A percentile compares a stretch with the other conserved stretches of the same genome.
Evolutionary conservation across 1,139 yeast genomes (phyloP).

Genomic region (Protomyces arabidopsidicola): DNA sequence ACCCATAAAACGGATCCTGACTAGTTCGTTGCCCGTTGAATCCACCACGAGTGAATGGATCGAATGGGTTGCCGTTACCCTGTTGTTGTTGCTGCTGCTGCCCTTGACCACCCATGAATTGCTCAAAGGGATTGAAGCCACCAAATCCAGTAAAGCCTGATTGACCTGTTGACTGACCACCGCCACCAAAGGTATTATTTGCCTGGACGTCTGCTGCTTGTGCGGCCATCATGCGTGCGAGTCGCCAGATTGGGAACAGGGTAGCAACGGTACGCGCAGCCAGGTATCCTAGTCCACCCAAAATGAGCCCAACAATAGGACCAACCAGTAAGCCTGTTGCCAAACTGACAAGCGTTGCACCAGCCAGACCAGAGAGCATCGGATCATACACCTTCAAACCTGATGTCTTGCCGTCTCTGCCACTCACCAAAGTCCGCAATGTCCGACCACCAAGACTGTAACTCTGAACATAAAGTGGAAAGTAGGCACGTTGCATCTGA

Average conservation of each 20-base stretch:
- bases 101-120: constrained; percentile 13
- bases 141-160: constrained; percentile 15
- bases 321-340: constrained; percentile 2
- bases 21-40: constrained; percentile 12
- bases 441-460: constrained; percentile 3
- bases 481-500: constrained; percentile 1
- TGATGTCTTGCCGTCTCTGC: constrained; percentile 5
- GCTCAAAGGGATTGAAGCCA: constrained; percentile 22
- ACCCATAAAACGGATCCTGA: constrained; percentile 19
- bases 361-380: constrained; percentile 4
- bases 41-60: constrained; percentile 14
- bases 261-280: constrained; percentile 12
- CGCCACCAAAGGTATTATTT: neutral
- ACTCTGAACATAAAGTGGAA: constrained; percentile 6
- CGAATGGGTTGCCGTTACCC: constrained; percentile 2
- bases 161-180: neutral
- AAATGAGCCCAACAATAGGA: constrained; percentile 4
- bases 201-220: constrained; percentile 22
- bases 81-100: neutral
- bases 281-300: constrained; percentile 2
- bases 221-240: constrained; percentile 14
- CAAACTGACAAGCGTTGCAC: neutral
- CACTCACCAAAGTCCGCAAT: constrained; percentile 12
- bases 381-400: constrained; percentile 22
- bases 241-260: constrained; percentile 17